These are phyloP conservation scores for Colletotrichum karsti DNA, from an alignment of 2,329 filamentous ascomycete species.

Conservation along the genomic window DNA sequence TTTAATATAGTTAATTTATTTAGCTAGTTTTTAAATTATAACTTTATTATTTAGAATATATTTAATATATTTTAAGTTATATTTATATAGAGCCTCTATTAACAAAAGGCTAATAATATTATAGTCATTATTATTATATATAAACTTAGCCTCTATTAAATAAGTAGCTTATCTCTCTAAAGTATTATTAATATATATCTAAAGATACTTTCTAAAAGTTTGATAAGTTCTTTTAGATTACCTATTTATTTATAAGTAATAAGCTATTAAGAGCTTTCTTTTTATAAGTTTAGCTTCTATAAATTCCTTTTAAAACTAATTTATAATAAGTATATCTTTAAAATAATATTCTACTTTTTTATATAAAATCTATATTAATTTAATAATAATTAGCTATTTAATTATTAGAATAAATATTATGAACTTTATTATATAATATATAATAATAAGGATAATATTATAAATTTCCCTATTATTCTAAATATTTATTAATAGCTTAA, in stretches of 20 bases:
- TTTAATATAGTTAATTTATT: background rate
- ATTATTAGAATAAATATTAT: background rate
- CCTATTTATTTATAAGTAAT: background rate
- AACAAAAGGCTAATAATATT: too few relatives aligned
- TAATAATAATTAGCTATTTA: background rate
- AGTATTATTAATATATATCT: background rate
- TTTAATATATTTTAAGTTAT: background rate
- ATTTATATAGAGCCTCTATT: background rate
- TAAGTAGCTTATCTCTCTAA: background rate
- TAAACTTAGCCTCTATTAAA: background rate
- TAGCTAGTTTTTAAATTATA: background rate
- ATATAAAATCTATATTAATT: background rate
- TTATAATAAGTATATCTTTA: background rate
- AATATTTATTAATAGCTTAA: background rate
- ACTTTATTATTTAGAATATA: background rate
- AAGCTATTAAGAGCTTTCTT: background rate
- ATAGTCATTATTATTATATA: constrained; percentile 5
- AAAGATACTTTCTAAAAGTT: background rate
- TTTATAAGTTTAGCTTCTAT: background rate
- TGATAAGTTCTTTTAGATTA: background rate
- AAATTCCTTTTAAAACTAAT: background rate
- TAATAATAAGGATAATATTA: background rate
- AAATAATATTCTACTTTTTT: background rate
- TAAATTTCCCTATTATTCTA: background rate
- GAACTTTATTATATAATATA: background rate